Percentiles rank a stretch among this genome's conserved stretches.
These are phyloP conservation scores for Melaleuca quinquenervia DNA, from an alignment of 345 rosid species.

Conservation along the genomic window DNA sequence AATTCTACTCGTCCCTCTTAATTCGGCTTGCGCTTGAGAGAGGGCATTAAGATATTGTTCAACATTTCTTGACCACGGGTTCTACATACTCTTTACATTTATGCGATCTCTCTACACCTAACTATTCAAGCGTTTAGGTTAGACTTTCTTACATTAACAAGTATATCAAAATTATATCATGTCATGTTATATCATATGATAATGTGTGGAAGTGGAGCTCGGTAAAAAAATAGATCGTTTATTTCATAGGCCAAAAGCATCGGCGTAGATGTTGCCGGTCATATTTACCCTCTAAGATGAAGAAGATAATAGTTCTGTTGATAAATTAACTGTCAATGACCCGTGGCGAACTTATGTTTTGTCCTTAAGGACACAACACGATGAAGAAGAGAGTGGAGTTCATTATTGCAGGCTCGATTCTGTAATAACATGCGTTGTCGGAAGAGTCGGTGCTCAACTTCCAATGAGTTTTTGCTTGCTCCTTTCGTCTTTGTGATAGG, in stretches of 20 bases:
- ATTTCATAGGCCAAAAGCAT: neutral
- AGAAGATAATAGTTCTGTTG: neutral
- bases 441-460: neutral
- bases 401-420: neutral
- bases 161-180: neutral
- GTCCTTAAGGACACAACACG: neutral
- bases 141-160: neutral
- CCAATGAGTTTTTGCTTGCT: too few species aligned
- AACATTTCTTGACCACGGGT: fast-evolving
- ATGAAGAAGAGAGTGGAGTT: neutral
- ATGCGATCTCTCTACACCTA: fast-evolving
- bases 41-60: neutral
- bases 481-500: neutral
- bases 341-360: neutral
- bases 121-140: neutral
- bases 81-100: fast-evolving
- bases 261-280: neutral
- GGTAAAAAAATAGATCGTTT: neutral
- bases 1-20: neutral
- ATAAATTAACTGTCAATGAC: neutral
- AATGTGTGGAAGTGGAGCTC: neutral
- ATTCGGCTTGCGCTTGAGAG: neutral
- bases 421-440: neutral
- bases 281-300: neutral
- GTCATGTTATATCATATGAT: neutral